Percentiles rank a stretch among this genome's conserved stretches.
These are phyloP conservation scores for Mrakia blollopis DNA, from an alignment of 768 basidiomycete species.

Conservation along the genomic window DNA sequence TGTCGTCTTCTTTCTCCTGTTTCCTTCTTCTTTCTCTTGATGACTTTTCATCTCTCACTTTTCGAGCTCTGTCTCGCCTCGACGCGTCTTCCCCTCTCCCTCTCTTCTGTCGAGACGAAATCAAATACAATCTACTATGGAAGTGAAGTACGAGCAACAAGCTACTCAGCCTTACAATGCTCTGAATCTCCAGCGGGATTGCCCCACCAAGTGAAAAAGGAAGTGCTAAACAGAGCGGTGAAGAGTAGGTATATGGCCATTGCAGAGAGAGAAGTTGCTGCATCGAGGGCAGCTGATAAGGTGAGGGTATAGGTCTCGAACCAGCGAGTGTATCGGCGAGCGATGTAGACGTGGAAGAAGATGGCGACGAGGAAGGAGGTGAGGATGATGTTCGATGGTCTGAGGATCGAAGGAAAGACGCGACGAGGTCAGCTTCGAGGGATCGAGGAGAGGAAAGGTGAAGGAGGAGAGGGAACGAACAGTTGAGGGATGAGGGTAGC, in stretches of 20 bases:
- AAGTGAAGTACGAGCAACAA: no score
- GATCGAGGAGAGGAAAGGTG: not conserved
- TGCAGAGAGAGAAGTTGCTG: slow-evolving; percentile 43
- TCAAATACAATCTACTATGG: no score
- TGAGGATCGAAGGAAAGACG: no score
- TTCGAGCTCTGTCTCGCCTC: no score
- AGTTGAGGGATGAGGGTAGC: slow-evolving; percentile 44
- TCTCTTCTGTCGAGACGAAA: no score
- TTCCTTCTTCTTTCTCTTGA: no score
- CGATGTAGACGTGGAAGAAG: not conserved
- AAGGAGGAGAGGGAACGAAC: slow-evolving; percentile 36
- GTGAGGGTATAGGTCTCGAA: slow-evolving; percentile 24
- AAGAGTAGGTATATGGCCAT: slow-evolving; percentile 43
- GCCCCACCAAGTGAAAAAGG: slow-evolving; percentile 40
- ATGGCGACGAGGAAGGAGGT: slow-evolving; percentile 18
- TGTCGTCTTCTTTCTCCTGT: no score
- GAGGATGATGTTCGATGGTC: slow-evolving; percentile 10
- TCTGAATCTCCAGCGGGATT: slow-evolving; percentile 42
- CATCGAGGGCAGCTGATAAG: slow-evolving; percentile 41
- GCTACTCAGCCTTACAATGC: slow-evolving; percentile 37
- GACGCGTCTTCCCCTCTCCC: no score
- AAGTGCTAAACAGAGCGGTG: slow-evolving; percentile 37
- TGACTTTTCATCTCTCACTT: no score
- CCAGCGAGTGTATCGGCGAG: slow-evolving; percentile 11
- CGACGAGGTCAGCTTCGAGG: no score